Evolutionary conservation across 129 eudicot genomes (phyloP), one percentile per base, ranked within the genome.

Genomic region (Kitagawia praeruptora): DNA sequence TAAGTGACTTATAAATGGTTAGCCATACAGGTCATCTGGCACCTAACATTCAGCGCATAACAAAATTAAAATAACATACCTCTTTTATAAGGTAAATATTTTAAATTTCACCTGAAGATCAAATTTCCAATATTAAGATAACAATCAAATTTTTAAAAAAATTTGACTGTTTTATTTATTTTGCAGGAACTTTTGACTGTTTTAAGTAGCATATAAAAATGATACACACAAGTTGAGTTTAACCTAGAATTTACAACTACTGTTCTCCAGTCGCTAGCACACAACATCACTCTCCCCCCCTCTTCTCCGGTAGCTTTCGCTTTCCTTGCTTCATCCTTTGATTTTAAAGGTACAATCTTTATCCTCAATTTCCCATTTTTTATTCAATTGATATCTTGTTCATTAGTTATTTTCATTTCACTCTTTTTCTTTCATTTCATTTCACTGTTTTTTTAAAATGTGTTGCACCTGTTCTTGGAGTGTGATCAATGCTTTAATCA

Each of bases 401-500:
- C 21, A 13, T 15, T 14, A 15, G 47, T 46, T 51, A 46, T 46
- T 25, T 74, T 46, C 61, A 46, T 48, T n/a, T 46, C 77, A n/a
- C n/a, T 74, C 77, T 13, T 13, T 45, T 19, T 49, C 47, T 42
- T 31, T 74, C 41, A 23, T 75, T 41, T 46, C 18, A 11, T 45
- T n/a, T 45, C 21, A 45, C 47, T 45, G 46, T 25, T 44, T 25
- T n/a, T 34, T 34, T 34, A 34, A 34, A 13, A 8, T 23, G 16
- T 14, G 37, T 46, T 37, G 0, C 41, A 13, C 19, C 34, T 46
- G 61, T 46, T 46, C 41, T 40, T 74, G 54, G 38, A 3, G 2
- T 28, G 58, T 75, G 77, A 75, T 75, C 77, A 75, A 27, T 27
- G 42, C 73, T 67, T 31, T 67, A 14, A 12, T 67, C 25, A 61